phyloP scores from a whole-genome alignment of 108 stramenopile species.

The Cyclotella distinguenda region DNA sequence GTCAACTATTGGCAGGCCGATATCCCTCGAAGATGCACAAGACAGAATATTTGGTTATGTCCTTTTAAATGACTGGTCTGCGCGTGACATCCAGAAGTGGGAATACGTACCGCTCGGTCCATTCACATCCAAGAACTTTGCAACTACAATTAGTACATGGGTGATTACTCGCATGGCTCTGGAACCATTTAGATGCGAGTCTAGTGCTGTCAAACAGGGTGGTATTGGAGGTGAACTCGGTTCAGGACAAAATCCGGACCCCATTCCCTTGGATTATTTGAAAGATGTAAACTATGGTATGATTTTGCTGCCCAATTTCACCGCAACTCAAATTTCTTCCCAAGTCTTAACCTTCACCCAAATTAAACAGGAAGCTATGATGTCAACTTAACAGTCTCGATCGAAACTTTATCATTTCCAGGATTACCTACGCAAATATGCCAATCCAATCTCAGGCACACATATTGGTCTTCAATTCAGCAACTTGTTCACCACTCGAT shows the following conservation, averaged over 20 bases:
- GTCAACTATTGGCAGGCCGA: conserved; percentile 42
- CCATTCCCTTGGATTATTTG: conserved; percentile 76
- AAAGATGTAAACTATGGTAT: conserved; percentile 61
- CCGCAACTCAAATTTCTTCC: neutral
- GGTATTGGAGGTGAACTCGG: neutral
- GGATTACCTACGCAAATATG: conserved; percentile 50
- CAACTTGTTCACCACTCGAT: conserved; percentile 92
- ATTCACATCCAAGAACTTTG: conserved; percentile 92
- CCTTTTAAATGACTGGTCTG: conserved; percentile 94
- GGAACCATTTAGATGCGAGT: conserved; percentile 60
- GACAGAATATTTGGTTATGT: conserved; percentile 90
- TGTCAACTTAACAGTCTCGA: conserved; percentile 66
- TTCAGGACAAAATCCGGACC: conserved; percentile 35
- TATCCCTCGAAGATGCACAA: conserved; percentile 75
- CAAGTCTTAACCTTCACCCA: neutral
- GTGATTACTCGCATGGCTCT: conserved; percentile 85
- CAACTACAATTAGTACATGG: conserved; percentile 90
- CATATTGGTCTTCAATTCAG: conserved; percentile 91
- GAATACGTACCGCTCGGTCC: conserved; percentile 96
- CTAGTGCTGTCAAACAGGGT: conserved; percentile 54
- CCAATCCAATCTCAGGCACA: conserved; percentile 68
- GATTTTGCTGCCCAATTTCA: neutral
- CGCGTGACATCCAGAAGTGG: conserved; percentile 87
- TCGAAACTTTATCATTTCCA: conserved; percentile 48
- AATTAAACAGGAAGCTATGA: conserved; percentile 62